Evolutionary conservation across 257 asterid genomes (phyloP).

Genomic region (Solanum lycopersicoides): DNA sequence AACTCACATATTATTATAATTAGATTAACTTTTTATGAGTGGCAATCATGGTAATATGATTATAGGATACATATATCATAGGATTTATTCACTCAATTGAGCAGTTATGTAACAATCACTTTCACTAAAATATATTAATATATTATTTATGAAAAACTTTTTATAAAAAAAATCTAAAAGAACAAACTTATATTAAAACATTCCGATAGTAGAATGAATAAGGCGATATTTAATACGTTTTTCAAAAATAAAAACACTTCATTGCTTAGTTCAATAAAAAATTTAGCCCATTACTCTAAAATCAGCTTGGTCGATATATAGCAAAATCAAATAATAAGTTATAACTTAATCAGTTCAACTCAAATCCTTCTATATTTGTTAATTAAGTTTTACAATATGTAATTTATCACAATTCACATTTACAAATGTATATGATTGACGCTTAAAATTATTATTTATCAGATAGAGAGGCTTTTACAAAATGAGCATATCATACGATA

Average conservation of each 20-base stretch:
- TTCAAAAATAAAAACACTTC: too few relatives aligned
- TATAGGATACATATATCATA: not conserved
- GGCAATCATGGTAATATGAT: not conserved
- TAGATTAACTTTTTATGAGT: not conserved
- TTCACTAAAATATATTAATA: not conserved
- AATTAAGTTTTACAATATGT: not conserved
- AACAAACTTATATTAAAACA: not conserved
- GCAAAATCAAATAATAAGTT: not conserved
- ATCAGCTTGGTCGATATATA: not conserved
- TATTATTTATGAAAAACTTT: not conserved
- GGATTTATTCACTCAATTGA: not conserved
- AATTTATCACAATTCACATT: not conserved
- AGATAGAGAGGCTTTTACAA: too few relatives aligned
- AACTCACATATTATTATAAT: not conserved
- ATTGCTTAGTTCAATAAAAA: not conserved
- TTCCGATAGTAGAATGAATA: not conserved
- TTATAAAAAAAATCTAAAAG: not conserved
- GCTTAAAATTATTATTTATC: too few relatives aligned
- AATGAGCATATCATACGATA: not conserved
- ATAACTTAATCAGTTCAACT: not conserved
- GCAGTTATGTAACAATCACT: not conserved
- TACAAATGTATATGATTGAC: too few relatives aligned
- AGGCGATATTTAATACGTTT: not conserved
- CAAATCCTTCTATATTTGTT: not conserved
- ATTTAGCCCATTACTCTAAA: not conserved